A percentile compares a stretch with the other conserved stretches of the same genome.
Evolutionary conservation across 2,329 filamentous ascomycete genomes (phyloP).

Genomic region (Byssothecium circinans): DNA sequence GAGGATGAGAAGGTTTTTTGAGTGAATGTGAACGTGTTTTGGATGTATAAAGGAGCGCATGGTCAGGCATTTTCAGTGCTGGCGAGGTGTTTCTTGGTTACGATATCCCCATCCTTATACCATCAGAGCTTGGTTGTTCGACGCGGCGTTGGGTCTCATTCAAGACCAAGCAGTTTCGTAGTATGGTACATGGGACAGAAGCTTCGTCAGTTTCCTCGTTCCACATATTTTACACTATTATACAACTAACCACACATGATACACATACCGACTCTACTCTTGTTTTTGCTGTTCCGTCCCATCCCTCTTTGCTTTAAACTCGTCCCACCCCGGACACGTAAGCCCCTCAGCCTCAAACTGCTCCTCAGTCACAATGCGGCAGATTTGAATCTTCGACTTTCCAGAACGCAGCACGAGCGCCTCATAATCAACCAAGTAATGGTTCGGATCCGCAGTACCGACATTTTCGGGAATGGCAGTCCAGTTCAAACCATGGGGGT

Average conservation of each 20-base stretch:
- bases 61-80: too few relatives aligned
- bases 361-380: constrained; percentile 58
- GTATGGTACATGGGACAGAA: too few relatives aligned
- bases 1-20: background rate
- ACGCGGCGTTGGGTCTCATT: too few relatives aligned
- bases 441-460: constrained; percentile 59
- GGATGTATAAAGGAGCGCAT: background rate
- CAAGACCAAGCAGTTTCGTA: too few relatives aligned
- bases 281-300: constrained; percentile 2
- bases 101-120: too few relatives aligned
- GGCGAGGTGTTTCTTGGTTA: too few relatives aligned
- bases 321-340: constrained; percentile 55
- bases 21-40: background rate
- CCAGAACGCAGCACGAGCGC: constrained; percentile 59
- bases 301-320: constrained; percentile 15
- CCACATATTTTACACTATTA: constrained; percentile 4
- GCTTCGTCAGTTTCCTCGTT: background rate
- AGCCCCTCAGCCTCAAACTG: constrained; percentile 53
- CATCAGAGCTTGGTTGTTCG: too few relatives aligned
- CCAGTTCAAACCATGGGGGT: constrained; percentile 57
- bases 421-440: constrained; percentile 61
- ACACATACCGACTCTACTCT: constrained; percentile 1
- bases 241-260: constrained; percentile 12
- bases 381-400: constrained; percentile 62
- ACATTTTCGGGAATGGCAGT: constrained; percentile 61